Evolutionary conservation across 2,329 filamentous ascomycete genomes (phyloP).

Genomic region (Alternaria metachromatica): DNA sequence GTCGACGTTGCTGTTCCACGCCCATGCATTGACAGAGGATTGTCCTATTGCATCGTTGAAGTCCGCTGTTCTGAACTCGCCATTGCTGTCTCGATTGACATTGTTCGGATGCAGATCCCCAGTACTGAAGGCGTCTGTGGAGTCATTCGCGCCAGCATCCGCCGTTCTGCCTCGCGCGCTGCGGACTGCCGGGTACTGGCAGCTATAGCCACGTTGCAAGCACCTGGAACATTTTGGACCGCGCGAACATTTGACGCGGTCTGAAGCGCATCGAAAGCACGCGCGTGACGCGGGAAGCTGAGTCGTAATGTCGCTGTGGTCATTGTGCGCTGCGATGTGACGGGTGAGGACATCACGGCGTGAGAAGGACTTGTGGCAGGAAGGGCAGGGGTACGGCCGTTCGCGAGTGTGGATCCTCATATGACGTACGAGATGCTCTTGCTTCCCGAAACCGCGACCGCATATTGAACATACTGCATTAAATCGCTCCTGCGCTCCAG

Average conservation of each 20-base stretch:
- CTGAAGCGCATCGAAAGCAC: constrained; percentile 32
- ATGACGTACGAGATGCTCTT: constrained; percentile 19
- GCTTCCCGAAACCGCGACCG: constrained; percentile 10
- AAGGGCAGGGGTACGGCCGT: constrained; percentile 16
- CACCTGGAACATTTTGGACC: constrained; percentile 33
- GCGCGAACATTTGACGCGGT: constrained; percentile 40
- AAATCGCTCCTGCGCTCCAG: neutral
- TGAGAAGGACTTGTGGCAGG: constrained; percentile 17
- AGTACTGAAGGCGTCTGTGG: neutral
- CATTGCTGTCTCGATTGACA: neutral
- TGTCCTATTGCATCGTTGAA: neutral
- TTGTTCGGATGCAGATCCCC: neutral
- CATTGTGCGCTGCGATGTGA: constrained; percentile 14
- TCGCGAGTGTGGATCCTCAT: constrained; percentile 20
- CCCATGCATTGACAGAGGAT: neutral
- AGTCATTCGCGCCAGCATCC: neutral
- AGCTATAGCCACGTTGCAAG: constrained; percentile 22
- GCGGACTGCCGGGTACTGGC: constrained; percentile 27
- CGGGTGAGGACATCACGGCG: constrained; percentile 8
- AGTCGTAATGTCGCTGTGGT: neutral
- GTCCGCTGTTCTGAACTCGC: neutral
- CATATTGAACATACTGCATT: constrained; percentile 8
- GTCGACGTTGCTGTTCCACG: neutral
- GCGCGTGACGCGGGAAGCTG: constrained; percentile 18
- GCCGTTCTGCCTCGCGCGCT: neutral